Evolutionary conservation across 106 monocot species (phyloP), one percentile per base, ranked within the genome.

Genomic region (Dactylorhiza incarnata): DNA sequence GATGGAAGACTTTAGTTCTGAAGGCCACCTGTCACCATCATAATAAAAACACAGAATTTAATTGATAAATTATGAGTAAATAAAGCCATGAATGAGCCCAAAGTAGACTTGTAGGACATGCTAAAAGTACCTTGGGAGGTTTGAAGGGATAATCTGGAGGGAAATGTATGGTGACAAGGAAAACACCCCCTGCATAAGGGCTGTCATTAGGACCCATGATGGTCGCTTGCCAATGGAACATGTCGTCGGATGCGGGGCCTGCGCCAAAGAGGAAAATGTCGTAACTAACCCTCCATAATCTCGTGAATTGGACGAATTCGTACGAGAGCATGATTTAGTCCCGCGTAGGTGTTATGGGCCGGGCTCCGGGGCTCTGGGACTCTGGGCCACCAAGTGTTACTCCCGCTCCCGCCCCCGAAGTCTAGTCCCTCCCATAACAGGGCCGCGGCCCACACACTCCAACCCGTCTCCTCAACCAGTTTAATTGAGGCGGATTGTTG

Each of bases 171-270:
- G 67, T 79, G 13, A 83, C 79, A 49, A 83, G 83, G 26, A 83
- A 83, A 20, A 79, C 71, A 48, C 83, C 79, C 6, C 79, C 79
- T 45, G 79, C 49, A 48, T 75, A 83, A 45, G 83, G 83, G 13
- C 83, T 83, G 53, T 83, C 83, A 59, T 68, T 71, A 15, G 83
- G 83, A 49, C 83, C 83, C 74, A 83, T 83, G 55, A 83, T 83
- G 5, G 83, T 83, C 3, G 83, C 83, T 76, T 83, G 83, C 83
- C 83, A 83, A 48, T 83, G 83, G 62, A 83, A 83, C 79, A 83
- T 83, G 62, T 83, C 79, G 26, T 83, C 83, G 49, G 79, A 66
- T 17, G 50, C 78, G 25, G 79, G 83, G 12, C 83, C 83, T 83
- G 76, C 15, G 26, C 15, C 22, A 76, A 23, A 47, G 3, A 65